These are phyloP conservation scores for Caryopteris hybrid DNA, from an alignment of 305 asterid genomes.

Conservation along the genomic window DNA sequence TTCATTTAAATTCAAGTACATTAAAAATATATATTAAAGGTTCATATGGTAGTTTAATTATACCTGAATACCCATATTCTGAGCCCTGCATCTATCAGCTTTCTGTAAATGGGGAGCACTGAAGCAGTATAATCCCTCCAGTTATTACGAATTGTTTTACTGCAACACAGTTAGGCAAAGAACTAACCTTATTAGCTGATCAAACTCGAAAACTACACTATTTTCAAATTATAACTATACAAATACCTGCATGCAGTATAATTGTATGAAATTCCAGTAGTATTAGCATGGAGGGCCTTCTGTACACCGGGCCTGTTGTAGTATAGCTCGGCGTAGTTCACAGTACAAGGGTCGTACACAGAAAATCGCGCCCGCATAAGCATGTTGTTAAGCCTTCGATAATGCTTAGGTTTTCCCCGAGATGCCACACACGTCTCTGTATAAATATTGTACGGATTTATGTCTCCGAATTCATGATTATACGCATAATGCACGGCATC, in stretches of 20 bases:
- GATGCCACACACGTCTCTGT: slow-evolving; percentile 45
- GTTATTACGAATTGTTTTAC: slow-evolving; percentile 48
- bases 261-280: slow-evolving; percentile 62
- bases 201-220: too few relatives aligned
- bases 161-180: slow-evolving; percentile 20
- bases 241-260: slow-evolving; percentile 95
- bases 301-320: slow-evolving; percentile 74
- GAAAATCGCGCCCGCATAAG: slow-evolving; percentile 32
- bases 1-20: too few relatives aligned
- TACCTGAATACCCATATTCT: slow-evolving; percentile 95
- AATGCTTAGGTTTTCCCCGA: not conserved
- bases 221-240: not conserved
- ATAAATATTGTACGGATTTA: slow-evolving; percentile 75
- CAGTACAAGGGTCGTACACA: slow-evolving; percentile 77
- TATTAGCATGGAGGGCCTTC: slow-evolving; percentile 77
- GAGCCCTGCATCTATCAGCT: slow-evolving; percentile 58
- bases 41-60: too few relatives aligned
- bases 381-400: slow-evolving; percentile 40
- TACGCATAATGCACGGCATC: slow-evolving; percentile 40
- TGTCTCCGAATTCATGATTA: slow-evolving; percentile 55
- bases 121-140: slow-evolving; percentile 88
- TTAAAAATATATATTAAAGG: too few relatives aligned
- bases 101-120: slow-evolving; percentile 60
- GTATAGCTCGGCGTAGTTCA: slow-evolving; percentile 62
- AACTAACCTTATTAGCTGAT: too few relatives aligned